Evolutionary conservation across 345 rosid species (phyloP).

Genomic region (Mallotus nudiflorus): DNA sequence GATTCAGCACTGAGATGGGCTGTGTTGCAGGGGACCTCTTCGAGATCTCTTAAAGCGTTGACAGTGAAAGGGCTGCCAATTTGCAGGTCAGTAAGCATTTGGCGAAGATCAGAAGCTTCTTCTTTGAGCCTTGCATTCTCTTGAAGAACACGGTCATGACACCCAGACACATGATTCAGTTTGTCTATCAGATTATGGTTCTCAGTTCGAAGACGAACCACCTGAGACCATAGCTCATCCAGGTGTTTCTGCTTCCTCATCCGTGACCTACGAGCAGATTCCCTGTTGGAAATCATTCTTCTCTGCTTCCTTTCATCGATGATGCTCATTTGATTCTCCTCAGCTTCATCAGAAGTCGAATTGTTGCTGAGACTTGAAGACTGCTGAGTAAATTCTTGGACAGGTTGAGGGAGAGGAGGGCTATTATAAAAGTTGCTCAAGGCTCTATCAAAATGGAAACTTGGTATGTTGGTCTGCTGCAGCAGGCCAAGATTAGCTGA

Average conservation of each 20-base stretch:
- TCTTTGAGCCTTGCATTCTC: constrained; percentile 83
- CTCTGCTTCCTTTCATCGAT: constrained; percentile 90
- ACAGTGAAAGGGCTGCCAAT: constrained; percentile 46
- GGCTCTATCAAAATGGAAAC: constrained; percentile 48
- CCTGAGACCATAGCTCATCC: constrained; percentile 92
- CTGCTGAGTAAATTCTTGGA: constrained; percentile 36
- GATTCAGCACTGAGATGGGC: constrained; percentile 47
- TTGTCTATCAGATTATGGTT: constrained; percentile 67
- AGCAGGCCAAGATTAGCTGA: constrained; percentile 42
- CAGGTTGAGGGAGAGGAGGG: constrained; percentile 36
- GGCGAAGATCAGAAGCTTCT: constrained; percentile 73
- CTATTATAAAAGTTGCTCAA: constrained; percentile 37
- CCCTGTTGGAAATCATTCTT: constrained; percentile 94
- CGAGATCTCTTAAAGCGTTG: constrained; percentile 48
- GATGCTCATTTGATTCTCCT: constrained; percentile 53
- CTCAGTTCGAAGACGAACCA: constrained; percentile 66
- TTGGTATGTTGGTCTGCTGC: constrained; percentile 30
- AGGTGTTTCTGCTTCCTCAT: constrained; percentile 96
- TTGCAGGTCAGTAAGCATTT: constrained; percentile 54
- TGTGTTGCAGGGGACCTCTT: constrained; percentile 51
- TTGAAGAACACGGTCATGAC: constrained; percentile 56
- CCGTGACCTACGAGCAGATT: constrained; percentile 94
- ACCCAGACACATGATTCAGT: constrained; percentile 63
- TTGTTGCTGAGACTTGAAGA: constrained; percentile 59
- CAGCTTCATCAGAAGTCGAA: constrained; percentile 83